Evolutionary conservation across 2,329 filamentous ascomycete species (phyloP).

Genomic region (Phyllosticta citrichinensis): DNA sequence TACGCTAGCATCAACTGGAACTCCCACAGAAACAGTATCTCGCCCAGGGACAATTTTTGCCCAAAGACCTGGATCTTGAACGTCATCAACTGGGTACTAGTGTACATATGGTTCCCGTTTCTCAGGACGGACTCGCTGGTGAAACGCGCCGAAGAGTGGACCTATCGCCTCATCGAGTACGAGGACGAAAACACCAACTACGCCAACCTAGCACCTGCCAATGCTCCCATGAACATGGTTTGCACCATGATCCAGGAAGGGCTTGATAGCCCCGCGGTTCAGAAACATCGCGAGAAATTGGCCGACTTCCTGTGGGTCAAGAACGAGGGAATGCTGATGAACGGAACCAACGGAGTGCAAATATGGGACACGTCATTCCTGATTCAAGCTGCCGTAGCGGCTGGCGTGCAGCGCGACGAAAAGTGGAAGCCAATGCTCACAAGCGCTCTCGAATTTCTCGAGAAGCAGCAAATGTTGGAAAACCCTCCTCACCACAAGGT

Average conservation of each 20-base stretch:
- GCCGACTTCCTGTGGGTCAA: constrained; percentile 90
- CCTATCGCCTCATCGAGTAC: constrained; percentile 72
- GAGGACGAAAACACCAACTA: constrained; percentile 92
- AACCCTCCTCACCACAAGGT: constrained; percentile 65
- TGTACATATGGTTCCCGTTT: constrained; percentile 71
- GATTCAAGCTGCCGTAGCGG: constrained; percentile 71
- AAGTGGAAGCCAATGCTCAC: constrained; percentile 75
- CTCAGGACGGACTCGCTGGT: constrained; percentile 57
- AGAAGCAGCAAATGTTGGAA: constrained; percentile 82
- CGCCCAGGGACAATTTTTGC: constrained; percentile 75
- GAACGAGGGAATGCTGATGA: constrained; percentile 82
- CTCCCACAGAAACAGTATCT: constrained; percentile 72
- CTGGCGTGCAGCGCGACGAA: constrained; percentile 65
- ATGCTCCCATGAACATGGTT: constrained; percentile 80
- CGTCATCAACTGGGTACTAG: constrained; percentile 64
- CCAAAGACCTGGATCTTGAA: constrained; percentile 82
- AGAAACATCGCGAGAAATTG: constrained; percentile 68
- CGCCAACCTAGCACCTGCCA: constrained; percentile 79
- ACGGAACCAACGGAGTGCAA: constrained; percentile 97
- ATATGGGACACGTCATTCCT: constrained; percentile 92
- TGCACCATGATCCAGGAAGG: constrained; percentile 79
- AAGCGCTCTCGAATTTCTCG: constrained; percentile 75
- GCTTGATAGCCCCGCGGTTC: constrained; percentile 58
- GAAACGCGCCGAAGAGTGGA: constrained; percentile 67
- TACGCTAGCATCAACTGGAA: constrained; percentile 71